Evolutionary conservation across 192 early-diverging fungal species (phyloP), one percentile per base, ranked within the genome.

Genomic region (Allomyces macrogynus): DNA sequence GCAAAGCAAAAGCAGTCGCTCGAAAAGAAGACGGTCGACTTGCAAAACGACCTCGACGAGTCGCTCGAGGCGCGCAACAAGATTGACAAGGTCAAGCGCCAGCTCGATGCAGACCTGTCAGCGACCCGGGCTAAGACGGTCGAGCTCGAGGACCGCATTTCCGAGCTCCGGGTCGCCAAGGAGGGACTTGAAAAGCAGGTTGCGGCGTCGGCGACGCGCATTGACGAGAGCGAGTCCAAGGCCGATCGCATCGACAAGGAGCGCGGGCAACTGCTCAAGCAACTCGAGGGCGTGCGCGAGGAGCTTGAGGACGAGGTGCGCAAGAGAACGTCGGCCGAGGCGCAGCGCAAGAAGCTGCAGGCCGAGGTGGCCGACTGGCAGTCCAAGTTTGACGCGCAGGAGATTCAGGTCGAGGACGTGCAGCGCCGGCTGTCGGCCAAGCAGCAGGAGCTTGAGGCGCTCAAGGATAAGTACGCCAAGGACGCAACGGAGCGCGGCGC

Each of bases 151-250:
- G 75, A 78, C 32, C 73, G 77, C 10, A 70, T 90, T 18, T 69
- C 73, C 12, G 87, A 91, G 66, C 72, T 81, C 60, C 75, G 76
- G 42, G 69, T 73, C 3, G 78, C 79, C 25, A 70, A 87, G 40
- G 88, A 90, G 14, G 73, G 76, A 42, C 68, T 87, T 7, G 90
- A 92, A 67, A 73, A 82, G 63, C 83, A 89, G 62, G 60, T 90
- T 60, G 65, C 72, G 14, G 64, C 72, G 10, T 64, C 78, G 14
- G 76, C 75, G 63, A 72, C 79, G 0, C 75, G 69, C 42, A 61
- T 81, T 4, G 87, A 88, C 18, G 81, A 82, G 60, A 73, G 74
- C 49, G 77, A 80, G 63, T 72, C 78, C 43, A 78, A 72, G 62
- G 69, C 63, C 18, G 67, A 75, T 26, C 74, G 81, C 61, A 68